phyloP scores from a whole-genome alignment of 1,284 basidiomycete species.

The Cyathus olla region DNA sequence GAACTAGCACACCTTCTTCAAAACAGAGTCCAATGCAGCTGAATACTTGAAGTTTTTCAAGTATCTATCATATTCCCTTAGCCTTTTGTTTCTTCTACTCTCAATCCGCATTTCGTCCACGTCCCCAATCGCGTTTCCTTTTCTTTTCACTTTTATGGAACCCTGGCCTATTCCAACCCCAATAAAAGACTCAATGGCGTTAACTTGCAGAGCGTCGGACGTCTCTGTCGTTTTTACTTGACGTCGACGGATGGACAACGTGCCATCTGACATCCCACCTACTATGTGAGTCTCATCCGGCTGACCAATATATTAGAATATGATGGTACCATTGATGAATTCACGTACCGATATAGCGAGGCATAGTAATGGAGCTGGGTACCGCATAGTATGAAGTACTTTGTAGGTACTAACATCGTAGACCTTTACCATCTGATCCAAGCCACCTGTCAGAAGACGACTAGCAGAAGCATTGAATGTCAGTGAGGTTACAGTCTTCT shows the following conservation, averaged over 20 bases:
- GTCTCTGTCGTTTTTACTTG: constrained; percentile 76
- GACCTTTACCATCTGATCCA: constrained; percentile 99
- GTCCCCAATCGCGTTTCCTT: constrained; percentile 62
- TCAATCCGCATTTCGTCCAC: constrained; percentile 83
- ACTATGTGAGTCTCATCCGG: constrained; percentile 98
- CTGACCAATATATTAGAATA: constrained; percentile 47
- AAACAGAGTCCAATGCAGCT: constrained; percentile 91
- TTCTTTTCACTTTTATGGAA: constrained; percentile 59
- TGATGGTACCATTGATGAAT: constrained; percentile 14
- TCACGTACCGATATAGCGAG: constrained; percentile 87
- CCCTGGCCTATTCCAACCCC: constrained; percentile 63
- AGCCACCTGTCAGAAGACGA: constrained; percentile 88
- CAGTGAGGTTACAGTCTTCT: constrained; percentile 96
- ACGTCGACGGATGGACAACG: constrained; percentile 88
- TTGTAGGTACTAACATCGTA: constrained; percentile 96
- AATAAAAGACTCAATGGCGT: constrained; percentile 79
- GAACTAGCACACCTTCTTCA: constrained; percentile 74
- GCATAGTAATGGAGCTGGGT: constrained; percentile 92
- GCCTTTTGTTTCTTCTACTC: constrained; percentile 75
- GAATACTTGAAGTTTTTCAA: constrained; percentile 96
- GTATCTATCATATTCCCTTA: constrained; percentile 91
- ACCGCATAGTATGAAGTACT: constrained; percentile 99
- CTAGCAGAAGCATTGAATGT: constrained; percentile 83
- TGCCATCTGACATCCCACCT: constrained; percentile 97
- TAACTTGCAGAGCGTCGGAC: constrained; percentile 65